Percentiles rank a stretch among this genome's conserved stretches.
Evolutionary conservation across 768 basidiomycete species (phyloP).

Genomic region (Dictyophora rubrovolvata): DNA sequence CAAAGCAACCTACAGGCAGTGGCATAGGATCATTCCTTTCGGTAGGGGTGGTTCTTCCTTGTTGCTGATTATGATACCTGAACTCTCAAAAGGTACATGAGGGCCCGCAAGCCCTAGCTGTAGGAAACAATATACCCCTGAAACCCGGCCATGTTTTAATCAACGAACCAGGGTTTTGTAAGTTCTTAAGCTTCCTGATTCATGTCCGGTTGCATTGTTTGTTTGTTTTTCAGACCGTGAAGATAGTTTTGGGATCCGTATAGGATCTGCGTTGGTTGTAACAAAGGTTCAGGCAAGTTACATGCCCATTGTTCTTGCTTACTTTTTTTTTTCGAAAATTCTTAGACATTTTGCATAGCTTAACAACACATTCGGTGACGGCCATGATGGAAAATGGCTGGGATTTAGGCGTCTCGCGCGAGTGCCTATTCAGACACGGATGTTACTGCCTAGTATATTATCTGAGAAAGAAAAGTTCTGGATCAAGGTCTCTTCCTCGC

Average conservation of each 20-base stretch:
- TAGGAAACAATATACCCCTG: conserved; percentile 45
- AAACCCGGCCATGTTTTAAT: conserved; percentile 84
- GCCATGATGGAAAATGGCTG: conserved; percentile 72
- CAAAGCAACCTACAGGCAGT: conserved; percentile 88
- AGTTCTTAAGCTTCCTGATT: conserved; percentile 23
- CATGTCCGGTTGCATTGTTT: conserved; percentile 12
- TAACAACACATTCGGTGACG: conserved; percentile 19
- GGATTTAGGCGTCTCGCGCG: conserved; percentile 87
- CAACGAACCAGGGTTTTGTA: conserved; percentile 90
- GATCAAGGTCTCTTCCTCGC: conserved; percentile 49
- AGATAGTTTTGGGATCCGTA: conserved; percentile 80
- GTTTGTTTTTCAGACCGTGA: conserved; percentile 43
- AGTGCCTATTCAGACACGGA: conserved; percentile 85
- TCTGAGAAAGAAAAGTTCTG: conserved; percentile 79
- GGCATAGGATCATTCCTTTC: conserved; percentile 84
- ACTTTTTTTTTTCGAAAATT: background rate
- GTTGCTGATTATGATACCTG: background rate
- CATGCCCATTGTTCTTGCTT: conserved; percentile 9
- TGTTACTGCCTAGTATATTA: conserved; percentile 79
- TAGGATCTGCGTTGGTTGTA: conserved; percentile 78
- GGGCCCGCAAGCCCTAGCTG: conserved; percentile 50
- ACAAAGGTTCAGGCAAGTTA: conserved; percentile 44
- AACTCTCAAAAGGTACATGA: conserved; percentile 72
- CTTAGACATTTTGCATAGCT: background rate
- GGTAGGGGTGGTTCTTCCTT: conserved; percentile 11